phyloP scores from a whole-genome alignment of 2,329 filamentous ascomycete genomes.

The Apiospora pterosperma region DNA sequence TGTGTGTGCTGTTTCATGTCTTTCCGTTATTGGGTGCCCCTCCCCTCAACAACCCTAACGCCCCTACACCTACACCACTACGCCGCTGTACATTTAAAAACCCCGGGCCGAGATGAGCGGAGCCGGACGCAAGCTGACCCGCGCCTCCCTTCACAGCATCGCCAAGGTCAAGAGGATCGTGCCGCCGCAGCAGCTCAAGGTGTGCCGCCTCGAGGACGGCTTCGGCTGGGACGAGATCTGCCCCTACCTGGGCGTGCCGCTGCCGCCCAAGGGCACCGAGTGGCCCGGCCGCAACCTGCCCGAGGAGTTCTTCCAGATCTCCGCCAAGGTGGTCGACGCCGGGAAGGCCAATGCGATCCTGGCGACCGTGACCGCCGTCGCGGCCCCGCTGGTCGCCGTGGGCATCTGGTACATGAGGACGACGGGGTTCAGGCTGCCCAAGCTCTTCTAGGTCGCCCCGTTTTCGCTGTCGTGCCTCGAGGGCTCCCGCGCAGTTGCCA shows the following conservation, averaged over 20 bases:
- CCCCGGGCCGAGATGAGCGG: too few species aligned
- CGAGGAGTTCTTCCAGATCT: conserved; percentile 18
- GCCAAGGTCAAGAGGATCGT: conserved; percentile 23
- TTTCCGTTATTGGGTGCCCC: too few species aligned
- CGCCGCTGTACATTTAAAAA: too few species aligned
- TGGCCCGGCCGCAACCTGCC: conserved; percentile 22
- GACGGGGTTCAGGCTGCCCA: conserved; percentile 6
- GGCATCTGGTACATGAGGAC: conserved; percentile 17
- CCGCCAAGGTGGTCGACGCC: neutral
- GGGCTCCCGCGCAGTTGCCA: too few species aligned
- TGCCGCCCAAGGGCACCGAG: conserved; percentile 13
- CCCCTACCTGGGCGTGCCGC: conserved; percentile 19
- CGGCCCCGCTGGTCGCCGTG: neutral
- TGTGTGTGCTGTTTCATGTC: too few species aligned
- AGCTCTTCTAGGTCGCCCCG: neutral
- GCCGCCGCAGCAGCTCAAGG: conserved; percentile 21
- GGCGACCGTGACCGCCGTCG: conserved; percentile 14
- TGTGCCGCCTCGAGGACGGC: conserved; percentile 25
- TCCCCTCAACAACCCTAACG: neutral
- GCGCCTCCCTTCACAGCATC: conserved; percentile 16
- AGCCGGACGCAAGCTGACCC: too few species aligned
- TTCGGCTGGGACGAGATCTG: conserved; percentile 24
- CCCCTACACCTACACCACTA: too few species aligned
- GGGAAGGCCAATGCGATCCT: conserved; percentile 10
- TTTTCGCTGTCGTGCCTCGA: too few species aligned